A percentile compares a stretch with the other conserved stretches of the same genome.
Evolutionary conservation across 495 filamentous ascomycete species (phyloP).

Genomic region (Oidiodendron maius): DNA sequence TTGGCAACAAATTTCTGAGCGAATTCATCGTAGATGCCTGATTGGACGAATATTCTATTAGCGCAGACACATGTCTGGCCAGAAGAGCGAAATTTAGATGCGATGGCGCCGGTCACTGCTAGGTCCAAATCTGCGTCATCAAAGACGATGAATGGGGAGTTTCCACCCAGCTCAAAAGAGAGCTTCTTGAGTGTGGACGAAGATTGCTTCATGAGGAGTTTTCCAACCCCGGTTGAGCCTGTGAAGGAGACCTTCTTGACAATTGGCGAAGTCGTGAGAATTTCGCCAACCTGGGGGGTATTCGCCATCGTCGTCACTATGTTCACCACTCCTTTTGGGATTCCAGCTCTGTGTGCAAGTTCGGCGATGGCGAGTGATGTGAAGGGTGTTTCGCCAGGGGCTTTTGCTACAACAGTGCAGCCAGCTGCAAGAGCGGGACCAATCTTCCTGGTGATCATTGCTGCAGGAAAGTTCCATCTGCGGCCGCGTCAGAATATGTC

Average conservation of each 20-base stretch:
- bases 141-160: slow-evolving; percentile 91
- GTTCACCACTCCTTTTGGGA: slow-evolving; percentile 82
- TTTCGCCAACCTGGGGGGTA: slow-evolving; percentile 66
- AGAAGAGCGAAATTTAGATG: slow-evolving; percentile 78
- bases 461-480: slow-evolving; percentile 85
- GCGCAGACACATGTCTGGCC: slow-evolving; percentile 92
- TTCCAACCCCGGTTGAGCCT: slow-evolving; percentile 80
- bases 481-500: no score
- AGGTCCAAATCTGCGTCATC: slow-evolving; percentile 79
- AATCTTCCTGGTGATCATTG: slow-evolving; percentile 89
- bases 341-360: slow-evolving; percentile 74
- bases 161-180: slow-evolving; percentile 83
- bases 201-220: slow-evolving; percentile 79
- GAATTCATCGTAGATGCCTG: slow-evolving; percentile 74
- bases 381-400: slow-evolving; percentile 81
- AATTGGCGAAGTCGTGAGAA: slow-evolving; percentile 62
- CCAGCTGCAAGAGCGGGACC: slow-evolving; percentile 78
- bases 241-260: slow-evolving; percentile 88
- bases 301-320: slow-evolving; percentile 67
- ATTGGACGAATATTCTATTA: slow-evolving; percentile 80
- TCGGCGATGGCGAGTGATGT: slow-evolving; percentile 78
- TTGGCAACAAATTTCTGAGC: slow-evolving; percentile 62
- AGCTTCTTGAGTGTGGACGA: slow-evolving; percentile 79
- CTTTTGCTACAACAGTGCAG: slow-evolving; percentile 82
- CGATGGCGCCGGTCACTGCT: slow-evolving; percentile 69